Base-by-base conservation (phyloP, 2,329 filamentous ascomycete genomes). In the Ophiobolus disseminans region DNA sequence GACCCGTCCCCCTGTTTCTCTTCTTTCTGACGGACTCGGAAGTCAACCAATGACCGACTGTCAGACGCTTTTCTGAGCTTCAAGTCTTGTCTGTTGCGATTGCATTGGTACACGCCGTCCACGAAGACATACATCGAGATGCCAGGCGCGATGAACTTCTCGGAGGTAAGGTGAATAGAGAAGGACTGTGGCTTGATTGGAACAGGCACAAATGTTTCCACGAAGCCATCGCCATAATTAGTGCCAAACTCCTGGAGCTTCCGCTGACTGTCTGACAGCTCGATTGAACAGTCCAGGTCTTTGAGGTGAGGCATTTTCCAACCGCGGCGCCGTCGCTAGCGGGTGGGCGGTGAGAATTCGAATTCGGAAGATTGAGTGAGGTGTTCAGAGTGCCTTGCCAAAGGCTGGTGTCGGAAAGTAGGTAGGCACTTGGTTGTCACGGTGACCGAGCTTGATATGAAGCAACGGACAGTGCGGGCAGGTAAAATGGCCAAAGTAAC, bases 41-140 rank as follows among this genome's bases (percentile, higher is more conserved):
- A 79, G 45, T 82, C 75, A 16, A 82, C 66, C 34, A 79, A 62
- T 19, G 73, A 60, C 11, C 57, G 61, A 21, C 54, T 70, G 38
- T 72, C 63, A 5, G 62, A 61, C 20, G 58, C 55, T 16, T 65
- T 60, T 7, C 57, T 50, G 10, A 65, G 62, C 43, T 71, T 65
- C 23, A 83, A 55, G 26, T 75, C 66, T 30, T 74, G 70, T 30
- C 76, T 72, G 62, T 81, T 81, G 47, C 82, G 79, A 50, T 84
- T 84, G 66, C 79, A 82, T 58, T 84, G 81, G 52, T 83, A 83
- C 5, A 78, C 66, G 14, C 82, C 82, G 55, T 84, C 82, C 31
- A 83, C 82, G 69, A 77, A 84, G 20, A 84, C 80, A 50, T 80
- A 80, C 64, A 81, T 77, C 2, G 80, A 76, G 9, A 84, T 65